phyloP scores from a whole-genome alignment of 805 yeast species.

The Debaryomyces hansenii region DNA sequence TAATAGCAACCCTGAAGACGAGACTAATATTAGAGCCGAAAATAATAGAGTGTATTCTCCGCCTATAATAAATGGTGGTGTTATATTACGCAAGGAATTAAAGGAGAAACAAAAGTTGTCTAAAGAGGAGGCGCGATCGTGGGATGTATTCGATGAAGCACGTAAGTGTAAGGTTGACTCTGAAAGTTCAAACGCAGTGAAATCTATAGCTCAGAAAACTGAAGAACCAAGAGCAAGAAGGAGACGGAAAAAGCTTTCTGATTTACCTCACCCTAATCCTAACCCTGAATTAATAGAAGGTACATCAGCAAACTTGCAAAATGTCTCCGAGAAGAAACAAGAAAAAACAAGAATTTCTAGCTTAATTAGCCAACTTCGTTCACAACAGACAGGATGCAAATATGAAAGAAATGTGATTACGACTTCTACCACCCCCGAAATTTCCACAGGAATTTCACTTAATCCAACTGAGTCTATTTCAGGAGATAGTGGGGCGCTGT shows the following conservation, averaged over 20 bases:
- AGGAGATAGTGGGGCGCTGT: not conserved
- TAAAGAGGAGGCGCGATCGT: conserved; percentile 35
- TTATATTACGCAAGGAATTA: conserved; percentile 32
- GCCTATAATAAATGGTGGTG: conserved; percentile 40
- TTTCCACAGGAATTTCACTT: no score
- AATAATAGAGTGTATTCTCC: conserved; percentile 1
- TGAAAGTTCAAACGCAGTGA: conserved; percentile 3
- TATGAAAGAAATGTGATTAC: not conserved
- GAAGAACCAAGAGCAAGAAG: conserved; percentile 5
- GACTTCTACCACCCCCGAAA: no score
- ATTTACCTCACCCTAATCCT: not conserved
- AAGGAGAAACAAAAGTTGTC: conserved; percentile 27
- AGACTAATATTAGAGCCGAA: not conserved
- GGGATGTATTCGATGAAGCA: conserved; percentile 38
- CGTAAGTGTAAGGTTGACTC: conserved; percentile 6
- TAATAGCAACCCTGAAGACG: conserved; percentile 4
- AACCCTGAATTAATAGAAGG: not conserved
- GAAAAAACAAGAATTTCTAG: conserved; percentile 15
- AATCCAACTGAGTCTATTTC: no score
- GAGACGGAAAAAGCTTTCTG: conserved; percentile 8
- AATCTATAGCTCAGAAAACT: not conserved
- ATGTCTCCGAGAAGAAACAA: no score
- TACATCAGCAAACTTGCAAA: not conserved
- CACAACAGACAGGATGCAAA: not conserved
- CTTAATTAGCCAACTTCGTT: conserved; percentile 22